These are phyloP conservation scores for Yamadazyma sp. DNA, from an alignment of 805 yeast genomes.

Conservation along the genomic window DNA sequence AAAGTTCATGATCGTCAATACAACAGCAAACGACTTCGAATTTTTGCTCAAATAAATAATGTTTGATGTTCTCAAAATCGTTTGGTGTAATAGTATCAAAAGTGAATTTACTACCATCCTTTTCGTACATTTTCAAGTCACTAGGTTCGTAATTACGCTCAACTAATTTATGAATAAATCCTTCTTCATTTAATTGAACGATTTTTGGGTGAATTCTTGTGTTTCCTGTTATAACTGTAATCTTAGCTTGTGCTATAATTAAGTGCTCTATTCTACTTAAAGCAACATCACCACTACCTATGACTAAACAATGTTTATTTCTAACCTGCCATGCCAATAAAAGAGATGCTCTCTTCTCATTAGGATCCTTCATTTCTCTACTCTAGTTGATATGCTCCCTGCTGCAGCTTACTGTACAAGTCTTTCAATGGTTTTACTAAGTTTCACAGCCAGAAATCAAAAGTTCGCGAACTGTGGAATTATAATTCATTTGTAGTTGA, in stretches of 20 bases:
- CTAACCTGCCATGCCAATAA: conserved; percentile 74
- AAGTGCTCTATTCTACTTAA: conserved; percentile 65
- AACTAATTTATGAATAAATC: conserved; percentile 41
- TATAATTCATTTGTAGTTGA: too few species aligned
- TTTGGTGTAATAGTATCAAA: conserved; percentile 7
- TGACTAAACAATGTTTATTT: conserved; percentile 61
- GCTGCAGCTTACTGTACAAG: not conserved
- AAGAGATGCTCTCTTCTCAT: conserved; percentile 49
- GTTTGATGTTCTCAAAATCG: conserved; percentile 27
- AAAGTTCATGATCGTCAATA: conserved; percentile 63
- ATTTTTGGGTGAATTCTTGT: conserved; percentile 28
- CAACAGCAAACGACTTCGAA: conserved; percentile 73
- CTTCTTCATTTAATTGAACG: conserved; percentile 24
- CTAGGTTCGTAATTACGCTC: conserved; percentile 42
- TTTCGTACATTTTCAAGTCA: conserved; percentile 53
- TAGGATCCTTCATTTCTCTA: conserved; percentile 1
- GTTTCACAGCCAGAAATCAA: not conserved
- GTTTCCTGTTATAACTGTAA: conserved; percentile 58
- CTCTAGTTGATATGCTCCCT: not conserved
- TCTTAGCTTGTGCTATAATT: conserved; percentile 63
- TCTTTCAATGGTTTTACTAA: not conserved
- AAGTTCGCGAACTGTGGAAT: too few species aligned
- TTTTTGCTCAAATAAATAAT: conserved; percentile 31
- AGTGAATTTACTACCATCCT: conserved; percentile 2
- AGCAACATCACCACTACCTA: conserved; percentile 82